Base-by-base conservation (phyloP, 495 filamentous ascomycete genomes). In the Umbilicaria muhlenbergii region DNA sequence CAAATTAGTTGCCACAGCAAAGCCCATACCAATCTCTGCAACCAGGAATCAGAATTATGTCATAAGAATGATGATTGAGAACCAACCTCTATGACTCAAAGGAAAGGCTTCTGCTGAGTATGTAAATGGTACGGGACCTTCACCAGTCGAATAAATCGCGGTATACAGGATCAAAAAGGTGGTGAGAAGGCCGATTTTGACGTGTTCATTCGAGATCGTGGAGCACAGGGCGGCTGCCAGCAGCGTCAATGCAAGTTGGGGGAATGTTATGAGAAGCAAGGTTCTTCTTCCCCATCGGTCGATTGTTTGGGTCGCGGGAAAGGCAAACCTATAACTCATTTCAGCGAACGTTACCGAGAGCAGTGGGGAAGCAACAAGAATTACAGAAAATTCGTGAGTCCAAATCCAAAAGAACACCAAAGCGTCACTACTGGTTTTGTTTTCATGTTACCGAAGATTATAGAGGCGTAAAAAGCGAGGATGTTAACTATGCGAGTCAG, bases 81-180 rank as follows among this genome's bases (percentile, higher is more conserved):
- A 65, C 61, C 2, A 60, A 59, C 54, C 80, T 46, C 81, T 73
- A 57, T 85, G 79, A 3, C 71, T 78, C 0, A 86, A 65, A 1
- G 83, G 83, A 57, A 80, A 86, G 0, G 81, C 83, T 55, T 89
- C 83, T 34, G 83, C 83, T 11, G 73, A 77, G 61, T 88, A 86
- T 5, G 80, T 78, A 51, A 86, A 89, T 2, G 85, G 83, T 1
- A 89, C 83, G 5, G 85, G 85, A 1, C 85, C 85, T 54, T 86
- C 83, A 17, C 84, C 84, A 2, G 80, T 78, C 1, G 77, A 80
- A 59, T 85, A 86, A 52, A 83, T 82, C 14, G 68, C 73, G 36
- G 60, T 68, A 52, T 83, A 86, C n/a, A 86, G 49, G 61, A 77
- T 83, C 38, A 86, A 59, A 56, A 86, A 86, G 24, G 81, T 60